Base-by-base conservation (phyloP, 148 eudicot genomes). In the Persicaria maculosa region DNA sequence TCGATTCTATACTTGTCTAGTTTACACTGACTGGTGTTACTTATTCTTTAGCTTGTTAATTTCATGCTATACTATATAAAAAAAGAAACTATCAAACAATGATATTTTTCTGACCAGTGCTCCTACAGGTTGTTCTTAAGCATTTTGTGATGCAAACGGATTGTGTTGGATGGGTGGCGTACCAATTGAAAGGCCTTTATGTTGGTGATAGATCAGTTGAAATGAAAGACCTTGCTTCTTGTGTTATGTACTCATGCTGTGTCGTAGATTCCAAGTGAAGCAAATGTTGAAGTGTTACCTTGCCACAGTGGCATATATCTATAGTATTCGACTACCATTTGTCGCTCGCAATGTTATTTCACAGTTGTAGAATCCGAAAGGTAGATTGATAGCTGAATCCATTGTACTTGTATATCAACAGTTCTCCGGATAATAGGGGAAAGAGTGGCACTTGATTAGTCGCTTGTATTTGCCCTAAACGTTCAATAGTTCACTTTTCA, bases 91-190 rank as follows among this genome's bases (percentile, higher is more conserved):
- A 57, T 19, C 10, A 57, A 52, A 52, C 55, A 12, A 12, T 15
- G 55, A 6, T 17, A 57, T 57, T 7, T 62, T 31, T 62, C 68
- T 62, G 68, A 31, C 12, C 25, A 58, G 64, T 57, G 64, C 31
- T 57, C 20, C 64, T 57, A 9, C 68, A 62, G 44, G 31, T 57
- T 62, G 25, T 15, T 44, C 68, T 4, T 17, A 2, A 19, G 20
- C 43, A 62, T 22, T 62, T 25, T 62, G 68, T 62, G 44, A 62
- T 62, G 68, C 68, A 62, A 62, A 25, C 11, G 68, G 44, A 19
- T 62, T 25, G 68, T 62, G 68, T 62, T 20, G 44, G 68, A 15
- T 31, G 25, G 68, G n/a, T 62, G 44, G 31, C 31, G 64, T 62
- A 31, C 31, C 40, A 62, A 4, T 22, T 62, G 44, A 62, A 62